Base-by-base conservation (phyloP, 441 rosid species). In the Populus trichocarpa region DNA sequence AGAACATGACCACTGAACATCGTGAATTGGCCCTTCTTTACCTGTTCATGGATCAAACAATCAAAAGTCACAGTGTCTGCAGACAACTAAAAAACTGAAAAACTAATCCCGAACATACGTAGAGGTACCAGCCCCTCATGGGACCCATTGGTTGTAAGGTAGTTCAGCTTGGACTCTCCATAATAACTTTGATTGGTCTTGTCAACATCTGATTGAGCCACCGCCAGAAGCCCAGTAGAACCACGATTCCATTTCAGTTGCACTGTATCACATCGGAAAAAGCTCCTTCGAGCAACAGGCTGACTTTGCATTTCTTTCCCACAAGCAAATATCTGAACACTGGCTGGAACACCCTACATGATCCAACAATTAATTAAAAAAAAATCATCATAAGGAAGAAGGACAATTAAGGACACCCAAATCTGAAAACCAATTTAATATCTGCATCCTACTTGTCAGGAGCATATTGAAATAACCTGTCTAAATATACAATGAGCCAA, bases 11-110 rank as follows among this genome's bases (percentile, higher is more conserved):
- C 99, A 95, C 71, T 92, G 99, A 82, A 93, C 99, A 86, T 95
- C 97, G 82, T 95, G 98, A 85, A 95, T 78, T 22, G 99, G 99
- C 68, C 99, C 99, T 78, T 95, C 99, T 84, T 93, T 95, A 83
- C 99, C 99, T 92, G 91, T 74, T 71, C 81, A 76, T 40, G 73
- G 28, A 78, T 81, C 78, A 74, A 75, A 78, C 35, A 78, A 65
- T 89, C 79, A 87, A 85, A 77, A 78, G 50, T 70, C 72, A 67
- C 59, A 53, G 42, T 16, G 50, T 13, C 23, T 67, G 70, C 64
- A 33, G 20, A 75, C 59, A 74, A 82, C 71, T 22, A 57, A 14
- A 65, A 16, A 73, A 63, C 72, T 72, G 35, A 70, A 32, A 67
- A 26, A 64, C 50, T 23, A 70, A 64, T 74, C 38, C 73, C 73